These are phyloP conservation scores for Vigna radiata DNA, from an alignment of 306 rosid species.

Conservation along the genomic window DNA sequence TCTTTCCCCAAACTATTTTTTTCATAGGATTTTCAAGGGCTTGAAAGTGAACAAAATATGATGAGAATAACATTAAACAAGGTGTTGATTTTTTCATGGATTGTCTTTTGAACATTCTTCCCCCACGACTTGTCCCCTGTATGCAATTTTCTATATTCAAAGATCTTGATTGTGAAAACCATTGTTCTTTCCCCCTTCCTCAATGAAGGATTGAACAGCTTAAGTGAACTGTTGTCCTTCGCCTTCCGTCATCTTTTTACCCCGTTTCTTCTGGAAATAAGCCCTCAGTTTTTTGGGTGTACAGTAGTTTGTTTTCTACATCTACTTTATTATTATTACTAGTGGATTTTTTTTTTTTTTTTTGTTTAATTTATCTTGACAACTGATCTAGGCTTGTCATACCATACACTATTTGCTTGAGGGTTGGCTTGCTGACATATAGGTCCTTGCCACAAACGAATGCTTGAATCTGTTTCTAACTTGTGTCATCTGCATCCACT, in stretches of 20 bases:
- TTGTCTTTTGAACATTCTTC: not conserved
- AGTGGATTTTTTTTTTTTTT: not conserved
- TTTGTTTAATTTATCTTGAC: conserved; percentile 24
- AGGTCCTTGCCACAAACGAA: conserved; percentile 22
- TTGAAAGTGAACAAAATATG: conserved; percentile 14
- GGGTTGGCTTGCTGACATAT: conserved; percentile 32
- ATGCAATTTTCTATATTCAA: not conserved
- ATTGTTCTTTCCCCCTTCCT: not conserved
- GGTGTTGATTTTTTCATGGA: too few species aligned
- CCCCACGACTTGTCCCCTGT: too few species aligned
- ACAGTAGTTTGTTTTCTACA: not conserved
- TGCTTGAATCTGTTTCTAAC: conserved; percentile 34
- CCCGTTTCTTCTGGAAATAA: not conserved
- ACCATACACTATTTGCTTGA: conserved; percentile 35
- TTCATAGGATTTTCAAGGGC: not conserved
- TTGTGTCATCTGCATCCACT: conserved; percentile 37
- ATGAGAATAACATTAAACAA: not conserved
- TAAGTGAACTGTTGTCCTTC: not conserved
- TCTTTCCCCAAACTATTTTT: not conserved
- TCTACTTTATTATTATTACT: not conserved
- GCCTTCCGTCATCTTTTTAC: not conserved
- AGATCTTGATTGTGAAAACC: not conserved
- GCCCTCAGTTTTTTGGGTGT: not conserved
- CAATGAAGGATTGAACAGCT: not conserved
- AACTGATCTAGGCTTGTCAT: conserved; percentile 20